These are phyloP conservation scores for Pseudoneurospora amorphoporcata DNA, from an alignment of 495 filamentous ascomycete genomes.

Conservation along the genomic window DNA sequence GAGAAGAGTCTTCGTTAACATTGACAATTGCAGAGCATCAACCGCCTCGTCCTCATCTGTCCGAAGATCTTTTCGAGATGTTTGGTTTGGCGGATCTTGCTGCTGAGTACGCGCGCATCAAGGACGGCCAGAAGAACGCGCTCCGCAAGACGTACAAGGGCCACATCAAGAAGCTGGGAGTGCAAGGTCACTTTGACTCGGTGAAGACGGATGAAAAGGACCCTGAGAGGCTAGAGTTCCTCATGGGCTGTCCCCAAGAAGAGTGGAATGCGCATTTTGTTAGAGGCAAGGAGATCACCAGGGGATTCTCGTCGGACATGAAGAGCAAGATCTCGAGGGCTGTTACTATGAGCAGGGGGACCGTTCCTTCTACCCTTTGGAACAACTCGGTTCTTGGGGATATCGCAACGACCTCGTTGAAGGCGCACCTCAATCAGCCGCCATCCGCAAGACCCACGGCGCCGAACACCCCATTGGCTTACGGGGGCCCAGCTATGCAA, in stretches of 20 bases:
- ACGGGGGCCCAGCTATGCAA: slow-evolving; percentile 6
- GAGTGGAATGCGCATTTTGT: slow-evolving; percentile 42
- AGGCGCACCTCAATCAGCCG: slow-evolving; percentile 19
- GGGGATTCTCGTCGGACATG: slow-evolving; percentile 30
- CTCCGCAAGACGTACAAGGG: slow-evolving; percentile 51
- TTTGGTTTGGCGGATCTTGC: slow-evolving; percentile 40
- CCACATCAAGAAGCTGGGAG: slow-evolving; percentile 43
- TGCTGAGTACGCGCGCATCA: slow-evolving; percentile 41
- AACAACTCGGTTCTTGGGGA: slow-evolving; percentile 44
- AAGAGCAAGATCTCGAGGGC: slow-evolving; percentile 30
- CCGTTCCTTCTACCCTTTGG: slow-evolving; percentile 38
- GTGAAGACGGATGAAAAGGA: slow-evolving; percentile 34
- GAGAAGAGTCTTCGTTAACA: slow-evolving; percentile 38
- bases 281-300: slow-evolving; percentile 45
- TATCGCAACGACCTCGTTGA: slow-evolving; percentile 25
- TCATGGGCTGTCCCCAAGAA: slow-evolving; percentile 43
- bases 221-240: slow-evolving; percentile 28
- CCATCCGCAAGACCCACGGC: slow-evolving; percentile 33
- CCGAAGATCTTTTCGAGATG: slow-evolving; percentile 42
- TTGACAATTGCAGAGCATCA: slow-evolving; percentile 36
- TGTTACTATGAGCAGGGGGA: slow-evolving; percentile 37
- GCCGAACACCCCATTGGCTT: slow-evolving; percentile 30
- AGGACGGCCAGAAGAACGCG: slow-evolving; percentile 46
- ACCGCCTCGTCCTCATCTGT: slow-evolving; percentile 24
- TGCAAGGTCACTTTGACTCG: slow-evolving; percentile 43